These are phyloP conservation scores for Pseudohalonectria lignicola DNA, from an alignment of 2,329 filamentous ascomycete species.

Conservation along the genomic window DNA sequence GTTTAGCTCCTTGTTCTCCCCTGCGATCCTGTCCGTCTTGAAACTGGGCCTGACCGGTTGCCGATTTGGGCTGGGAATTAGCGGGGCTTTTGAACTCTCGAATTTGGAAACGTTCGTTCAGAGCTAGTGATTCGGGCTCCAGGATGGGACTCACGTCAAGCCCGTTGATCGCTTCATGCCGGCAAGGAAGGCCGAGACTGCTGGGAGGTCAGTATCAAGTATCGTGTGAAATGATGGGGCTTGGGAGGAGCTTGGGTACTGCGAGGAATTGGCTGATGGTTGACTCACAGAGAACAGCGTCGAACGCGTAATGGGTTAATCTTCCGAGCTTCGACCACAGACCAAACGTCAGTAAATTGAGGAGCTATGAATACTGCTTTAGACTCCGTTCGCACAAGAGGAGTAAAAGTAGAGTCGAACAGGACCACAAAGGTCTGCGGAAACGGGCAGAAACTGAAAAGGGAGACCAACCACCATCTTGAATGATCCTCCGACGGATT, in stretches of 20 bases:
- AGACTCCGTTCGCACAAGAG: too few relatives aligned
- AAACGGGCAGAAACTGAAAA: too few relatives aligned
- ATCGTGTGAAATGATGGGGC: too few relatives aligned
- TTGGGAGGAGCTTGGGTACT: too few relatives aligned
- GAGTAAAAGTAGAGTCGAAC: too few relatives aligned
- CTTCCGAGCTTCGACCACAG: slow-evolving; percentile 75
- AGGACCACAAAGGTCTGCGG: too few relatives aligned
- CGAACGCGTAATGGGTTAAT: slow-evolving; percentile 89
- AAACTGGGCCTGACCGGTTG: slow-evolving; percentile 58
- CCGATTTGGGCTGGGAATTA: slow-evolving; percentile 31
- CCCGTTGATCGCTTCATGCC: slow-evolving; percentile 97
- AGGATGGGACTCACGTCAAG: slow-evolving; percentile 67
- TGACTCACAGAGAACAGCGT: slow-evolving; percentile 79
- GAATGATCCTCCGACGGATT: background rate
- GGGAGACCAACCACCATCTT: slow-evolving; percentile 10
- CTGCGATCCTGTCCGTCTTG: slow-evolving; percentile 70
- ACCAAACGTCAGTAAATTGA: slow-evolving; percentile 59
- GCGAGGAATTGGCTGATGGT: too few relatives aligned
- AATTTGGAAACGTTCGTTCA: too few relatives aligned
- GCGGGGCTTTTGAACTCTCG: slow-evolving; percentile 11
- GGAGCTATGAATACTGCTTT: slow-evolving; percentile 37
- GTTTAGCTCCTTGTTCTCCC: slow-evolving; percentile 70
- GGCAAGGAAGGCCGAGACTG: slow-evolving; percentile 91
- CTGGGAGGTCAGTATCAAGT: too few relatives aligned
- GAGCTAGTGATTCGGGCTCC: too few relatives aligned